These are phyloP conservation scores for Rossbeevera mucosa DNA, from an alignment of 768 basidiomycete species.

Conservation along the genomic window DNA sequence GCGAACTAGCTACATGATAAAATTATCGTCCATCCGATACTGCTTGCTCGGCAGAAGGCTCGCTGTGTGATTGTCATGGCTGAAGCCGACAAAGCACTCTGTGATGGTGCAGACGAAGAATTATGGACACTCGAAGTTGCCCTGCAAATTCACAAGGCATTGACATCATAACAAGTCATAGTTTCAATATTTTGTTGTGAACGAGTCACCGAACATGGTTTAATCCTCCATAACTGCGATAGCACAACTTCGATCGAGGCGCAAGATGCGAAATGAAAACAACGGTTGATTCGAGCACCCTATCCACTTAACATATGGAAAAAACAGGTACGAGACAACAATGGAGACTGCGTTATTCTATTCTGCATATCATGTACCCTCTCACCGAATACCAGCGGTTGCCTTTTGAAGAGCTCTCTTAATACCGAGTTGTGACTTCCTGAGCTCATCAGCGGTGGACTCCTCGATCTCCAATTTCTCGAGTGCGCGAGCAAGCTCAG, in stretches of 20 bases:
- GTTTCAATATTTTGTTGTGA: background rate
- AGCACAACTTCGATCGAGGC: background rate
- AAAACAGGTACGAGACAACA: conserved; percentile 16
- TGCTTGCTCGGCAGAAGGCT: conserved; percentile 79
- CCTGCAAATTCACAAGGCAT: conserved; percentile 66
- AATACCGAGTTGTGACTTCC: conserved; percentile 91
- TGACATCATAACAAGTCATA: conserved; percentile 25
- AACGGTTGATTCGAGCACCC: conserved; percentile 13
- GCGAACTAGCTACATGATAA: conserved; percentile 78
- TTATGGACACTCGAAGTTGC: conserved; percentile 89
- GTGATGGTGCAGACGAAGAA: conserved; percentile 97
- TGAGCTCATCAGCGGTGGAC: conserved; percentile 88
- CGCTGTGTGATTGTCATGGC: conserved; percentile 79
- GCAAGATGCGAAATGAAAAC: background rate
- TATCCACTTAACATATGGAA: conserved; percentile 9
- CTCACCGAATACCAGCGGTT: conserved; percentile 80
- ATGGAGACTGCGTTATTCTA: conserved; percentile 13
- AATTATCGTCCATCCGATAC: conserved; percentile 74
- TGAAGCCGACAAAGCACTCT: conserved; percentile 92
- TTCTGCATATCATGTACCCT: conserved; percentile 8
- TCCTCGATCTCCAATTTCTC: conserved; percentile 99
- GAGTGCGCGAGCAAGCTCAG: conserved; percentile 94
- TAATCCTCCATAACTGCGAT: background rate
- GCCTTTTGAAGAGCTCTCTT: conserved; percentile 99
- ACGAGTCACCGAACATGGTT: background rate